Evolutionary conservation across 768 basidiomycete genomes (phyloP).

Genomic region (Pulveroboletus sp.): DNA sequence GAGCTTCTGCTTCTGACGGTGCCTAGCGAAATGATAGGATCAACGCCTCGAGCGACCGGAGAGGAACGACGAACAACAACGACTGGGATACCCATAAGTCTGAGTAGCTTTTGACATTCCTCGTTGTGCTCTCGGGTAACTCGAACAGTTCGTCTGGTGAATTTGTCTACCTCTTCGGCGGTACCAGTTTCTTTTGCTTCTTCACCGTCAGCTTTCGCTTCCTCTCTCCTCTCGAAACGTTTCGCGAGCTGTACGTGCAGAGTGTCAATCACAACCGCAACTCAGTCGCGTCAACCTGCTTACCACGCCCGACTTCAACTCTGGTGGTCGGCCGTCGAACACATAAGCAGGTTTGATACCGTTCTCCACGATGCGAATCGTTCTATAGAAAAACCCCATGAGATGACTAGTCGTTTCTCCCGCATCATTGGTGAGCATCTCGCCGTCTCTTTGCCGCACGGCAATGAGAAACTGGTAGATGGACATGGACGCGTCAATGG

Average conservation of each 20-base stretch:
- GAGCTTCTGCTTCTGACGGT: conserved; percentile 97
- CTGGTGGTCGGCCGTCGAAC: conserved; percentile 97
- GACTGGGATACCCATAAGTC: conserved; percentile 95
- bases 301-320: conserved; percentile 95
- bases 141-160: conserved; percentile 86
- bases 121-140: conserved; percentile 96
- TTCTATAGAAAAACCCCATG: conserved; percentile 98
- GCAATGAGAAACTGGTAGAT: conserved; percentile 99
- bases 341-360: conserved; percentile 98
- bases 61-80: conserved; percentile 61
- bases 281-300: conserved; percentile 32
- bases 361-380: conserved; percentile 96
- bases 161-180: conserved; percentile 86
- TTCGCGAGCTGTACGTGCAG: conserved; percentile 71
- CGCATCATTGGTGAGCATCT: conserved; percentile 94
- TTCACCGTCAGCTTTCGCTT: conserved; percentile 91
- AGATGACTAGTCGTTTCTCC: conserved; percentile 98
- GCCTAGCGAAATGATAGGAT: conserved; percentile 50
- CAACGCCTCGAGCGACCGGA: neutral
- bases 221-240: conserved; percentile 86
- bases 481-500: conserved; percentile 97
- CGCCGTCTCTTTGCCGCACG: conserved; percentile 93
- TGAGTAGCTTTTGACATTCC: conserved; percentile 83
- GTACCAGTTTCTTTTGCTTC: conserved; percentile 98
- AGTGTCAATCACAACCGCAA: neutral